Conservation (phyloP, 176 grass and related monocot genomes). For the Areca catechu region DNA sequence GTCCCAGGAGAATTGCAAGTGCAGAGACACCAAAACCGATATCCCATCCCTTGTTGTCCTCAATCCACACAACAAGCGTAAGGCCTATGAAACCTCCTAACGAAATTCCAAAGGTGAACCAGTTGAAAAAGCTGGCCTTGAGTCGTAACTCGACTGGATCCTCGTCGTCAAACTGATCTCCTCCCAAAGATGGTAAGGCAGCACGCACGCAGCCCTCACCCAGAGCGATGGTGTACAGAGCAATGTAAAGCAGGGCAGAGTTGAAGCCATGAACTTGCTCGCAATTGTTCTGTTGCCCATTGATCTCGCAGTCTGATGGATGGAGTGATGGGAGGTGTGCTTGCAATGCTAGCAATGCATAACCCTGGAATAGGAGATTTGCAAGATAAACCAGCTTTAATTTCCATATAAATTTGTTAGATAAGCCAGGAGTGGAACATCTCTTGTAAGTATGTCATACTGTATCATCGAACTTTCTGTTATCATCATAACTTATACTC, state of each 20-base stretch:
- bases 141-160: constrained; percentile 29
- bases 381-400: too few species aligned
- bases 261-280: constrained; percentile 35
- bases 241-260: constrained; percentile 45
- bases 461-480: too few species aligned
- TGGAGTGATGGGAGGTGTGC: constrained; percentile 48
- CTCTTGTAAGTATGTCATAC: too few species aligned
- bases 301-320: constrained; percentile 32
- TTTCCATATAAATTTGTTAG: too few species aligned
- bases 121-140: constrained; percentile 84
- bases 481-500: too few species aligned
- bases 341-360: constrained; percentile 63
- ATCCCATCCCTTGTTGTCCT: constrained; percentile 50
- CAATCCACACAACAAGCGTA: constrained; percentile 57
- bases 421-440: too few species aligned
- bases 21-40: constrained; percentile 49
- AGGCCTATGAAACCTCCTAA: constrained; percentile 49
- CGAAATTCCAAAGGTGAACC: constrained; percentile 62
- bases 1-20: constrained; percentile 20
- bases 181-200: constrained; percentile 54
- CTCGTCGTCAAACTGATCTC: constrained; percentile 53
- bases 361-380: constrained; percentile 35
- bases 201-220: constrained; percentile 53
- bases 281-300: constrained; percentile 14
- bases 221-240: constrained; percentile 44